Evolutionary conservation across 768 basidiomycete genomes (phyloP).

Genomic region (Serendipita sp.): DNA sequence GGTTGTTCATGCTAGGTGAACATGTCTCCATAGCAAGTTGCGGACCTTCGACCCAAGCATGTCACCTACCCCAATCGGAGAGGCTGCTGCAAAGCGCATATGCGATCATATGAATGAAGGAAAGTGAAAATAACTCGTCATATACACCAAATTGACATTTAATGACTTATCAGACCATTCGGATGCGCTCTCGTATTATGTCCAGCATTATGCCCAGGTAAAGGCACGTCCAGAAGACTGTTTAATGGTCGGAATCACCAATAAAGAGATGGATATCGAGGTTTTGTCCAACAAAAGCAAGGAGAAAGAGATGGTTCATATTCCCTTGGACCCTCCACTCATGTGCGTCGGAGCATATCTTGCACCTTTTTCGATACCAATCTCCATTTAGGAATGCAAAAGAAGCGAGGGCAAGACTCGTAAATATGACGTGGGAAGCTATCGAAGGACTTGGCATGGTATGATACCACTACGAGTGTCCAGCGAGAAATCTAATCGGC

Average conservation of each 20-base stretch:
- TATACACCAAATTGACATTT: neutral
- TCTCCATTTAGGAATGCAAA: neutral
- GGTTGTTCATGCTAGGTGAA: too few species aligned
- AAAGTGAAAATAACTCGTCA: neutral
- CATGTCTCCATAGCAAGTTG: neutral
- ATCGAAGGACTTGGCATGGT: slow-evolving; percentile 1
- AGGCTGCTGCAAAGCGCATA: slow-evolving; percentile 1
- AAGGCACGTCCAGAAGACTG: neutral
- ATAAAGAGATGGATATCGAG: neutral
- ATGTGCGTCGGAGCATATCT: neutral
- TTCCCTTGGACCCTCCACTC: neutral
- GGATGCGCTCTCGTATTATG: neutral
- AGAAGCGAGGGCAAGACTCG: neutral
- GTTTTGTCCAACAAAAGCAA: neutral
- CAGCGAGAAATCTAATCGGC: neutral
- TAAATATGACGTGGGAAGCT: slow-evolving; percentile 3
- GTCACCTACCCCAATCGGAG: neutral
- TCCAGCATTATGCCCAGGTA: neutral
- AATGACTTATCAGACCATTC: neutral
- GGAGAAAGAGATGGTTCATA: neutral
- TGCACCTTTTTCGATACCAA: neutral
- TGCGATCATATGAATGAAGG: slow-evolving; percentile 6
- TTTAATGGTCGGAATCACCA: neutral
- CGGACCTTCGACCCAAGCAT: neutral
- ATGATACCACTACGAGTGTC: neutral